Evolutionary conservation across 192 early-diverging fungal genomes (phyloP).

Genomic region (Entophlyctis helioformis): DNA sequence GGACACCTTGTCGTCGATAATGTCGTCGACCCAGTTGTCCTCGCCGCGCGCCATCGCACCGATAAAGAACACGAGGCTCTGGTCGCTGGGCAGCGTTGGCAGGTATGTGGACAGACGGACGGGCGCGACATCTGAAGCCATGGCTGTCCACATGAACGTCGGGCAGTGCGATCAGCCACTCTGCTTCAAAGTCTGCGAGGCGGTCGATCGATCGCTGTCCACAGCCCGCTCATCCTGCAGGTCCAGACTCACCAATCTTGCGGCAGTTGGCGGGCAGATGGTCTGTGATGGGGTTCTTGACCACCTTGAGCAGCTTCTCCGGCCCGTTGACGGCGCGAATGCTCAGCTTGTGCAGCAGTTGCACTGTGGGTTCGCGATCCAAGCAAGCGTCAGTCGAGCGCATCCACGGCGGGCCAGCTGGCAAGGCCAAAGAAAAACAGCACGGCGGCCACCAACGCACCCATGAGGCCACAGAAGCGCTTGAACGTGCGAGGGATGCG

Average conservation of each 20-base stretch:
- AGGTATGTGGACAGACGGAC: constrained; percentile 74
- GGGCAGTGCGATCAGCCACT: background rate
- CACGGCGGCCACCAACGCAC: no score
- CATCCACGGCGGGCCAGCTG: no score
- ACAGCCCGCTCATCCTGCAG: no score
- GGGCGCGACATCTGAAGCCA: constrained; percentile 11
- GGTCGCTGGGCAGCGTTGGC: constrained; percentile 59
- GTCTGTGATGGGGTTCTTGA: constrained; percentile 95
- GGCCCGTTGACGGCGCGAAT: constrained; percentile 85
- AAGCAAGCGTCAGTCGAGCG: background rate
- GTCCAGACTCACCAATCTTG: constrained; percentile 60
- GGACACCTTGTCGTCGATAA: constrained; percentile 96
- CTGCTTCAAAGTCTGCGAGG: background rate
- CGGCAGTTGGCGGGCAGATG: constrained; percentile 81
- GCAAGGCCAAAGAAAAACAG: no score
- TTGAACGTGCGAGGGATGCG: constrained; percentile 99
- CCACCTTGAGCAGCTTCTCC: constrained; percentile 90
- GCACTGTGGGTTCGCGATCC: constrained; percentile 44
- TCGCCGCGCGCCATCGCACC: constrained; percentile 94
- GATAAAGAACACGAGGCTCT: constrained; percentile 82
- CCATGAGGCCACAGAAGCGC: constrained; percentile 96
- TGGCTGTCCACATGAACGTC: background rate
- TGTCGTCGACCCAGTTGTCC: constrained; percentile 90
- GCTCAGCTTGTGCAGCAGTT: constrained; percentile 94
- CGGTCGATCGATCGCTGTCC: no score